Conservation (phyloP, 1,139 yeast species). For the Debaryomyces psychrophilus region DNA sequence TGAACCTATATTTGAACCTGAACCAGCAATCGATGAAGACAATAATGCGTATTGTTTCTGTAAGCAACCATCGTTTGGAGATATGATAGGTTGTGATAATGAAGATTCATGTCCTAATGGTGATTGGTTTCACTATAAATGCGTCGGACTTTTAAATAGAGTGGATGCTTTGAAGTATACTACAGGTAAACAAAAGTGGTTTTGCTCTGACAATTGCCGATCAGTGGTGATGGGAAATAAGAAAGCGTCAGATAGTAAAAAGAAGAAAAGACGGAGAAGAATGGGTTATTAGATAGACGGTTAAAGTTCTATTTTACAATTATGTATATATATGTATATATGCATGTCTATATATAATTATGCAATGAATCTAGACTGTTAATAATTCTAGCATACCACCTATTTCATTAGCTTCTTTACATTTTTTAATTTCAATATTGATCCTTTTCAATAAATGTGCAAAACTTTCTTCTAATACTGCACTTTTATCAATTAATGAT, state of each 20-base stretch:
- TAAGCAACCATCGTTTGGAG: slow-evolving; percentile 48
- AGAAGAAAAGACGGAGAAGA: slow-evolving; percentile 19
- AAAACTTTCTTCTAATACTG: slow-evolving; percentile 77
- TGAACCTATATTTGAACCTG: slow-evolving; percentile 10
- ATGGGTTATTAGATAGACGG: slow-evolving; percentile 5
- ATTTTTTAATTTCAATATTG: slow-evolving; percentile 68
- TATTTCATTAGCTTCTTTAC: slow-evolving; percentile 85
- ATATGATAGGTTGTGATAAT: slow-evolving; percentile 53
- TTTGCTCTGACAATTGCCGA: slow-evolving; percentile 42
- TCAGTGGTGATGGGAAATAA: slow-evolving; percentile 20
- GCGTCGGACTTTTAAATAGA: slow-evolving; percentile 46
- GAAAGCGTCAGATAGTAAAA: slow-evolving; percentile 22
- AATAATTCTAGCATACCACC: slow-evolving; percentile 92
- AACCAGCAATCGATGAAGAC: slow-evolving; percentile 24
- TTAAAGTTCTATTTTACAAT: slow-evolving; percentile 8
- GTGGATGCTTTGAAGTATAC: slow-evolving; percentile 45
- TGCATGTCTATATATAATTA: slow-evolving; percentile 9
- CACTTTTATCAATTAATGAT: slow-evolving; percentile 67
- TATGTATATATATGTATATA: slow-evolving; percentile 4
- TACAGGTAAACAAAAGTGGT: slow-evolving; percentile 45
- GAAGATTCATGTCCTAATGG: slow-evolving; percentile 47
- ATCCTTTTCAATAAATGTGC: slow-evolving; percentile 62
- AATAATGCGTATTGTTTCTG: slow-evolving; percentile 44
- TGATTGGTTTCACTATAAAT: slow-evolving; percentile 54
- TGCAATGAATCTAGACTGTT: slow-evolving; percentile 37